These are phyloP conservation scores for Ampelomyces quisqualis DNA, from an alignment of 2,329 filamentous ascomycete genomes.

Conservation along the genomic window DNA sequence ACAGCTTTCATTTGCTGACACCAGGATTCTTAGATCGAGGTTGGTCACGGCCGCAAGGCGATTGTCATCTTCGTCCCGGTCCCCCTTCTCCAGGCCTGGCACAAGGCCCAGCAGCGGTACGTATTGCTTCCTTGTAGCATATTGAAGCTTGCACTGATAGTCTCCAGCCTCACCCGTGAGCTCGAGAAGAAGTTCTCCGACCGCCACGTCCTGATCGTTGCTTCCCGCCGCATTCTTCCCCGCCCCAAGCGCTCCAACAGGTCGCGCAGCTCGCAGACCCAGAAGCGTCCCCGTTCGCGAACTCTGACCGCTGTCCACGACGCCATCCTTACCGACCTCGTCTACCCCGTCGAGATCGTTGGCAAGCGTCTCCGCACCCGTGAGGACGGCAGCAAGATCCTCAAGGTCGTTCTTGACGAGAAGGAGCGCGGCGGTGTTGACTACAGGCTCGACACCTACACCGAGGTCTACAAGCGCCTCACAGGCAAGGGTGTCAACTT, in stretches of 20 bases:
- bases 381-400: conserved; percentile 96
- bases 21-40: conserved; percentile 83
- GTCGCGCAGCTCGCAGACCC: conserved; percentile 92
- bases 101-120: conserved; percentile 99
- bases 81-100: conserved; percentile 96
- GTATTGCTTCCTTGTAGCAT: conserved; percentile 39
- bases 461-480: conserved; percentile 97
- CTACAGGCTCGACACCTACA: conserved; percentile 99
- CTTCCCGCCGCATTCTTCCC: conserved; percentile 96
- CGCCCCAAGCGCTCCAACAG: conserved; percentile 98
- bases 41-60: conserved; percentile 99
- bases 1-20: conserved; percentile 55
- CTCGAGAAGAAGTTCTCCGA: conserved; percentile 99
- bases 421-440: conserved; percentile 99
- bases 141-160: conserved; percentile 7
- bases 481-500: conserved; percentile 96
- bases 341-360: conserved; percentile 99
- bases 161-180: conserved; percentile 88
- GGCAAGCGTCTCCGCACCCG: conserved; percentile 98
- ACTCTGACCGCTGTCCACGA: conserved; percentile 99
- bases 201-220: conserved; percentile 98
- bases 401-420: conserved; percentile 99
- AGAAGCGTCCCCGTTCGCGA: conserved; percentile 97
- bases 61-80: conserved; percentile 99
- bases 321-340: conserved; percentile 94